A percentile compares a stretch with the other conserved stretches of the same genome.
phyloP scores from a whole-genome alignment of 2,329 filamentous ascomycete species.

The Venturia pyrina region DNA sequence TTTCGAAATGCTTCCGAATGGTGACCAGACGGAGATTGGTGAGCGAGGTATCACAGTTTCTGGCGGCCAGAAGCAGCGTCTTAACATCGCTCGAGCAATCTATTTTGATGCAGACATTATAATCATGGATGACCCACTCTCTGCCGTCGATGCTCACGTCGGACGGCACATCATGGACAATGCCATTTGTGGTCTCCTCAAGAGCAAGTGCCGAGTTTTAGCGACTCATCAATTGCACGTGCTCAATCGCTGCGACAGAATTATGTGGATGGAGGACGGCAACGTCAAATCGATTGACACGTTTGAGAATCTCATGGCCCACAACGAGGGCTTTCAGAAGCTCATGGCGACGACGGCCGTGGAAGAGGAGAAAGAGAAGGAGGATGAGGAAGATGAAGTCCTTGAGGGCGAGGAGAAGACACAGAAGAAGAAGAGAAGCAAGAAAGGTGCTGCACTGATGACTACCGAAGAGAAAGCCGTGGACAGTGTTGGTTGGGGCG shows the following conservation, averaged over 20 bases:
- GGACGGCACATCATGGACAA: slow-evolving; percentile 76
- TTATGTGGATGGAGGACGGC: slow-evolving; percentile 87
- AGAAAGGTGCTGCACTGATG: slow-evolving; percentile 54
- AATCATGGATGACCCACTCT: slow-evolving; percentile 55
- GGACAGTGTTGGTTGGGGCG: slow-evolving; percentile 66
- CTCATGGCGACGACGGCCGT: slow-evolving; percentile 73
- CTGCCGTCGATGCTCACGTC: slow-evolving; percentile 48
- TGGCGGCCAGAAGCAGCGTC: slow-evolving; percentile 86
- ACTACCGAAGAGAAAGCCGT: slow-evolving; percentile 63
- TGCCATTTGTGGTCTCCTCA: slow-evolving; percentile 79
- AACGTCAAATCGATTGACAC: slow-evolving; percentile 78
- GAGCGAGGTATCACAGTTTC: slow-evolving; percentile 93
- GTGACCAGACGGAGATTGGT: slow-evolving; percentile 85
- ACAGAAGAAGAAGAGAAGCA: slow-evolving; percentile 43
- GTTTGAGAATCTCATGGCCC: slow-evolving; percentile 75
- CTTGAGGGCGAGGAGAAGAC: slow-evolving; percentile 45
- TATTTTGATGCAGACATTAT: slow-evolving; percentile 55
- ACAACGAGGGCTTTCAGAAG: slow-evolving; percentile 66
- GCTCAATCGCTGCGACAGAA: slow-evolving; percentile 77
- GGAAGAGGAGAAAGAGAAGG: slow-evolving; percentile 41
- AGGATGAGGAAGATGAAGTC: slow-evolving; percentile 40
- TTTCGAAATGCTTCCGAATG: slow-evolving; percentile 83
- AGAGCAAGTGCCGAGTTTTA: slow-evolving; percentile 80
- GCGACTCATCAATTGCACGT: slow-evolving; percentile 96
- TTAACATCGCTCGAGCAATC: slow-evolving; percentile 80